phyloP scores from a whole-genome alignment of 257 asterid species.

The Knoxia roxburghii region DNA sequence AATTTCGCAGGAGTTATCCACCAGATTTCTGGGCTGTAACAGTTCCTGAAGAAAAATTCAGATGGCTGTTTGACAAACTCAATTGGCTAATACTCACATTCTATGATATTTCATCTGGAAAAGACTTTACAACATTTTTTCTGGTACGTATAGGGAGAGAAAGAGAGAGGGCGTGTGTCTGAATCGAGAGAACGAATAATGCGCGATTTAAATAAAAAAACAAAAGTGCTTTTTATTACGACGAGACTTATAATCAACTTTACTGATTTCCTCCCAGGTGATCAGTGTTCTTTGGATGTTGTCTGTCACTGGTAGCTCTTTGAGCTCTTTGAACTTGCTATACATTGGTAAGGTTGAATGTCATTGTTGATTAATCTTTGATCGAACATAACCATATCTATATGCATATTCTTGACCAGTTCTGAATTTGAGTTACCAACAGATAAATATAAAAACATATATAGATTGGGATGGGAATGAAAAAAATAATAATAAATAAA shows the following conservation, averaged over 20 bases:
- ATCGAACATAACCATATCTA: too few species aligned
- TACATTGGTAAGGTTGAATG: conserved; percentile 38
- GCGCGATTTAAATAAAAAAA: too few species aligned
- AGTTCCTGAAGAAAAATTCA: conserved; percentile 55
- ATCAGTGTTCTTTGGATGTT: conserved; percentile 52
- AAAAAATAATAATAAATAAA: too few species aligned
- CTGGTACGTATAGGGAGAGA: too few species aligned
- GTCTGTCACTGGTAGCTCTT: conserved; percentile 60
- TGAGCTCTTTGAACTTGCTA: conserved; percentile 62
- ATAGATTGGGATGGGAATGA: too few species aligned
- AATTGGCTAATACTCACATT: conserved; percentile 39
- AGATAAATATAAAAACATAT: too few species aligned
- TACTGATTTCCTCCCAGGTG: conserved; percentile 28
- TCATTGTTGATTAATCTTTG: background rate
- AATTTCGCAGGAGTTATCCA: conserved; percentile 41
- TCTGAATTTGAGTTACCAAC: too few species aligned
- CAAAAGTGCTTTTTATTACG: too few species aligned
- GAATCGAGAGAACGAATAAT: too few species aligned
- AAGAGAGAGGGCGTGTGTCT: too few species aligned
- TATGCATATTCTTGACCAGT: too few species aligned
- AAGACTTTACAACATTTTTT: conserved; percentile 57
- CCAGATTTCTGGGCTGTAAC: conserved; percentile 46
- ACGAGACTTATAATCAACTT: background rate
- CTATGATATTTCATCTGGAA: conserved; percentile 66
- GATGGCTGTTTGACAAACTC: conserved; percentile 52